phyloP scores from a whole-genome alignment of 2,329 filamentous ascomycete species.

The Elsinoe necatrix region DNA sequence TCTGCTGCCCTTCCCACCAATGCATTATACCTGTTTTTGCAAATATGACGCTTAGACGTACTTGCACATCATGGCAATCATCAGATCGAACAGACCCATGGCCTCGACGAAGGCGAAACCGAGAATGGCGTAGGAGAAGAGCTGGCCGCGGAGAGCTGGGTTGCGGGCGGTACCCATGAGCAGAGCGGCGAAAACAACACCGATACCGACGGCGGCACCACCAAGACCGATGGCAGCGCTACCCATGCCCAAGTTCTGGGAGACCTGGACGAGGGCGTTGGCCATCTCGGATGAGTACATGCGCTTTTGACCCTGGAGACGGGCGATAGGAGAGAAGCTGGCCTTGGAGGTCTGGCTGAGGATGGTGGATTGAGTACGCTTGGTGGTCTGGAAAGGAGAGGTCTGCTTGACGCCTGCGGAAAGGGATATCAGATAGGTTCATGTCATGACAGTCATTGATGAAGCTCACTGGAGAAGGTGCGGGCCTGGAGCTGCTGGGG shows the following conservation, averaged over 20 bases:
- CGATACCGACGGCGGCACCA: conserved; percentile 80
- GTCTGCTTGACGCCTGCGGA: conserved; percentile 28
- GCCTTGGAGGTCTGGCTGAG: conserved; percentile 41
- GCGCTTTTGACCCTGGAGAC: conserved; percentile 47
- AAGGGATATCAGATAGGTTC: conserved; percentile 17
- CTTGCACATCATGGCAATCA: conserved; percentile 90
- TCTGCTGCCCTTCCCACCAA: not conserved
- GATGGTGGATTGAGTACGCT: conserved; percentile 59
- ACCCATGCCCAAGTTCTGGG: conserved; percentile 85
- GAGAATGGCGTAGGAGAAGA: conserved; percentile 93
- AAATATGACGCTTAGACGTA: conserved; percentile 28
- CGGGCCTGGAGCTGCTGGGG: conserved; percentile 55
- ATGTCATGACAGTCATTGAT: conserved; percentile 10
- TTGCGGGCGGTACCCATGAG: conserved; percentile 86
- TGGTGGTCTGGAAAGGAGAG: conserved; percentile 63
- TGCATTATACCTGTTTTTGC: not conserved
- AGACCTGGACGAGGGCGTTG: conserved; percentile 80
- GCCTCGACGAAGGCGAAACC: conserved; percentile 93
- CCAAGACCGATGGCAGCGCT: conserved; percentile 78
- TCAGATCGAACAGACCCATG: conserved; percentile 81
- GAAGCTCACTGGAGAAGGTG: conserved; percentile 61
- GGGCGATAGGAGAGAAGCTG: conserved; percentile 21
- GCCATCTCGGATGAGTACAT: conserved; percentile 84
- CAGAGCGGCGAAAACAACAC: conserved; percentile 86
- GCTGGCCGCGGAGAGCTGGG: conserved; percentile 87